Conservation (phyloP, 805 yeast species). For the Scheffersomyces lignosus region DNA sequence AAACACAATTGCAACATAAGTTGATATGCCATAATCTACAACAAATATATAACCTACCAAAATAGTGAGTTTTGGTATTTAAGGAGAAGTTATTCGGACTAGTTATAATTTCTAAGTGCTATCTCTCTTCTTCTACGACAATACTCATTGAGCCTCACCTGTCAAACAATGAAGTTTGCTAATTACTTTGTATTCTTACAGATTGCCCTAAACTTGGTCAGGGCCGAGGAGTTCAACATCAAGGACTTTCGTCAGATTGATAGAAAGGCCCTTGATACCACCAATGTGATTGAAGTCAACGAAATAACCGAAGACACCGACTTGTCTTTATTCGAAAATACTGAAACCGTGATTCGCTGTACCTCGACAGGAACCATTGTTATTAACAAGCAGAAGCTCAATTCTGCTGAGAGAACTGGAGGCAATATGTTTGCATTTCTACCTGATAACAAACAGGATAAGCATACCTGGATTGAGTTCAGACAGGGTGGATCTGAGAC, state of each 20-base stretch:
- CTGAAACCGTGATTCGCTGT: conserved; percentile 9
- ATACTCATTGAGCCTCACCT: too few relatives aligned
- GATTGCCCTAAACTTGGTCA: too few relatives aligned
- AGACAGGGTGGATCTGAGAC: background rate
- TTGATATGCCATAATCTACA: too few relatives aligned
- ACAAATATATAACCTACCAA: too few relatives aligned
- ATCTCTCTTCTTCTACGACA: too few relatives aligned
- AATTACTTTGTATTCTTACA: too few relatives aligned
- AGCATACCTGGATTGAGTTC: conserved; percentile 17
- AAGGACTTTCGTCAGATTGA: background rate
- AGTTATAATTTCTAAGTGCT: too few relatives aligned
- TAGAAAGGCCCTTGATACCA: background rate
- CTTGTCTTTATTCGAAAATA: background rate
- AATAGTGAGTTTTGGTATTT: too few relatives aligned
- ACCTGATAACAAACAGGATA: conserved; percentile 1
- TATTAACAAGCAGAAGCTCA: conserved; percentile 14
- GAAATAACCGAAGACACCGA: background rate
- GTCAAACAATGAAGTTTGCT: too few relatives aligned
- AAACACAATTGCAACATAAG: too few relatives aligned
- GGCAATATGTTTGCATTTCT: conserved; percentile 4
- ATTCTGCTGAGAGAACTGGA: conserved; percentile 13
- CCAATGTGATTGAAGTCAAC: background rate
- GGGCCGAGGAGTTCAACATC: too few relatives aligned
- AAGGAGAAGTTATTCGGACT: too few relatives aligned
- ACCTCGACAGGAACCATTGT: conserved; percentile 11